Evolutionary conservation across 192 early-diverging fungal species (phyloP), one percentile per base, ranked within the genome.

Genomic region (Polychytrium aggregatum): DNA sequence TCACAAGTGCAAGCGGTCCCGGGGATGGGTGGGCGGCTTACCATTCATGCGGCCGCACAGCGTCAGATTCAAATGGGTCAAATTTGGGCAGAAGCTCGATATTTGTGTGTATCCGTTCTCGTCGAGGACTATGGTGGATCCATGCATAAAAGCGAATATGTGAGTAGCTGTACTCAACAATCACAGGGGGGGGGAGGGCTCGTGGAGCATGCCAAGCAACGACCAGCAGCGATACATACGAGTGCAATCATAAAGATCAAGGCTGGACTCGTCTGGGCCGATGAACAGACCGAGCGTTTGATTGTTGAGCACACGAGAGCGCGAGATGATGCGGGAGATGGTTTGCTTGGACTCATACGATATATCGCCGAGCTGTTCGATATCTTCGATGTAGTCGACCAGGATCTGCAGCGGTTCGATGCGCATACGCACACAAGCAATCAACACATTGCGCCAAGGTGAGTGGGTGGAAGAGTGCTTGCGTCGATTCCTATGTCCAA

Each of bases 301-400:
- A 24, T 64, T 58, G 29, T 74, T 78, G 44, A 93, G 57, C 21
- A 74, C 54, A 0, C 90, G 81, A 61, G 81, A 73, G n/a, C 81
- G 76, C 51, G 78, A 63, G 33, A 93, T 82, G 44, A 93, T 87
- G 37, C 71, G 82, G 48, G 80, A 76, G 24, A 93, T 76, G 48
- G 72, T 70, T 47, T 77, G 67, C 67, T 87, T 69, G 54, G 78
- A 83, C 24, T 71, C 44, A 1, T 60, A 63, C 10, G 82, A 63
- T 25, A 93, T 84, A 53, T 85, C 83, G n/a, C 90, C 90, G 65
- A 93, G 78, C 55, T 66, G 74, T 41, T 90, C 87, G 0, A 93
- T 82, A 53, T 76, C 74, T 43, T 90, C 83, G 38, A 93, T 81
- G 46, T 83, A 70, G 45, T 68, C 68, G 1, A 83, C 85, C 56